Conservation (phyloP, 1,284 basidiomycete genomes). For the Rhizoctonia solani region DNA sequence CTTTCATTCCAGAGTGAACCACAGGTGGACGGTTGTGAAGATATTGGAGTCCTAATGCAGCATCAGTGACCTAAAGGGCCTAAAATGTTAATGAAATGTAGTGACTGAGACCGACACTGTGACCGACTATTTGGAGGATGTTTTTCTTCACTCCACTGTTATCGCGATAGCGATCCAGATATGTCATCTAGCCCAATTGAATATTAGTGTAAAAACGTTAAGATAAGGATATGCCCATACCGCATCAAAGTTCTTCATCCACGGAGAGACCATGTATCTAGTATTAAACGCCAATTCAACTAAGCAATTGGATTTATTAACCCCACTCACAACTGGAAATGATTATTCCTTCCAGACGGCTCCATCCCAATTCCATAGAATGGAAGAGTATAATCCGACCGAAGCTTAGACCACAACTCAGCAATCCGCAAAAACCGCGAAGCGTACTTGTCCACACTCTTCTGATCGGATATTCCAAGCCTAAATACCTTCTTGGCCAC, state of each 20-base stretch:
- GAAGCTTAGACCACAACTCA: neutral
- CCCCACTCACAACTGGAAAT: slow-evolving; percentile 20
- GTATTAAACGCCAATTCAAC: neutral
- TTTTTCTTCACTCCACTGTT: slow-evolving; percentile 9
- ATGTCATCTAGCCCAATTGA: slow-evolving; percentile 27
- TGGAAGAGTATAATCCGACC: slow-evolving; percentile 25
- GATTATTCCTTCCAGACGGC: neutral
- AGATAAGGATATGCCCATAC: neutral
- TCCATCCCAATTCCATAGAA: slow-evolving; percentile 33
- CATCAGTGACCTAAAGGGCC: slow-evolving; percentile 12
- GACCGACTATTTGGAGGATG: slow-evolving; percentile 29
- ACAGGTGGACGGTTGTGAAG: neutral
- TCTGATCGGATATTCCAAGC: neutral
- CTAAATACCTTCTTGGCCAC: slow-evolving; percentile 30
- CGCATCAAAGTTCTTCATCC: slow-evolving; percentile 25
- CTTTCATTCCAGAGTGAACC: slow-evolving; percentile 28
- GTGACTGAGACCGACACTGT: neutral
- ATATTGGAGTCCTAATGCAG: slow-evolving; percentile 23
- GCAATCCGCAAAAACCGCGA: slow-evolving; percentile 14
- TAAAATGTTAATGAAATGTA: neutral
- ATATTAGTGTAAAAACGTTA: neutral
- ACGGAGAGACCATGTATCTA: slow-evolving; percentile 31
- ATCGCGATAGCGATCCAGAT: slow-evolving; percentile 3
- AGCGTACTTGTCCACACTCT: neutral
- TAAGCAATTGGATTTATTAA: neutral